These are phyloP conservation scores for Vigna unguiculata DNA, from an alignment of 306 rosid genomes.

Conservation along the genomic window DNA sequence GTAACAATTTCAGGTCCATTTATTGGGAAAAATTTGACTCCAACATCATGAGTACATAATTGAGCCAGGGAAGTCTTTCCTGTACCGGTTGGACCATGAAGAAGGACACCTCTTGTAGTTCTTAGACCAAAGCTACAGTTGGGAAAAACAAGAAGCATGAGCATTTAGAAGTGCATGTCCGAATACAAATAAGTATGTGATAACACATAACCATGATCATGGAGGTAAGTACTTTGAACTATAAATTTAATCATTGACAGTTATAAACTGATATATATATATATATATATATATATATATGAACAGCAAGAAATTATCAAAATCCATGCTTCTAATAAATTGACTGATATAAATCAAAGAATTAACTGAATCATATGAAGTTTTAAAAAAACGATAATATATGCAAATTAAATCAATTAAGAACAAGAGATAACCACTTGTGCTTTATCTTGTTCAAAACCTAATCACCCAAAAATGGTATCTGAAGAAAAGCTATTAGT, in stretches of 20 bases:
- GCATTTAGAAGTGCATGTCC: conserved; percentile 28
- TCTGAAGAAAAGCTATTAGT: neutral
- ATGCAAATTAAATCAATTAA: conserved; percentile 25
- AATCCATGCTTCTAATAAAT: neutral
- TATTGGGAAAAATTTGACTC: conserved; percentile 71
- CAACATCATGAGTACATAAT: conserved; percentile 75
- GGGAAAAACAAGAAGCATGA: conserved; percentile 41
- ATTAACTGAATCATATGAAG: conserved; percentile 28
- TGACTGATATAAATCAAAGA: conserved; percentile 29
- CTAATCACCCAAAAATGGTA: neutral
- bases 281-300: no score
- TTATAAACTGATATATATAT: conserved; percentile 30
- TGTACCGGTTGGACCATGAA: conserved; percentile 96
- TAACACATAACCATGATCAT: conserved; percentile 18
- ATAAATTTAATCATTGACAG: conserved; percentile 27
- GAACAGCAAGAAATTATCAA: conserved; percentile 7
- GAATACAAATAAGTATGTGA: conserved; percentile 34
- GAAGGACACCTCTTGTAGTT: conserved; percentile 88
- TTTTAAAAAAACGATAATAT: neutral
- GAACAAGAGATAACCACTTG: conserved; percentile 10
- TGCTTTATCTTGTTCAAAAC: neutral
- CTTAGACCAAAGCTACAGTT: conserved; percentile 76
- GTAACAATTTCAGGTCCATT: conserved; percentile 87
- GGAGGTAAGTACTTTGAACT: conserved; percentile 29
- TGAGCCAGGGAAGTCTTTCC: conserved; percentile 91